Percentiles rank a stretch among this genome's conserved stretches.
These are phyloP conservation scores for Thozetella sp. DNA, from an alignment of 495 filamentous ascomycete species.

Conservation along the genomic window DNA sequence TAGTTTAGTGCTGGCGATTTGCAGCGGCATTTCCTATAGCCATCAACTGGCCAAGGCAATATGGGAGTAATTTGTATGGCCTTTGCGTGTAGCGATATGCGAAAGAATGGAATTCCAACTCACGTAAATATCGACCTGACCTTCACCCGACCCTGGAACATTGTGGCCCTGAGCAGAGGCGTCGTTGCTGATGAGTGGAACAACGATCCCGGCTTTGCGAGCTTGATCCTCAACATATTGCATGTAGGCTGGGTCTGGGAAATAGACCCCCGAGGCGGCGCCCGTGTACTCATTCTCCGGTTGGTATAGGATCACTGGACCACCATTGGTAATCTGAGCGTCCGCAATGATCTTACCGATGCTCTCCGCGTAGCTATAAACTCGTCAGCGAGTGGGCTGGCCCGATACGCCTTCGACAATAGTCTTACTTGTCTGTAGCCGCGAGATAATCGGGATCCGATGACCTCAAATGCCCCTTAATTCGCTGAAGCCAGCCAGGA, in stretches of 20 bases:
- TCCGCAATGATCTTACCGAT: conserved; percentile 67
- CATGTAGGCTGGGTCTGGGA: conserved; percentile 31
- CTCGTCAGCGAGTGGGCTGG: not conserved
- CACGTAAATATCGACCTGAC: conserved; percentile 45
- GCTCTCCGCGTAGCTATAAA: conserved; percentile 42
- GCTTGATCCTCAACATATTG: conserved; percentile 66
- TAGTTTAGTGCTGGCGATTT: too few species aligned
- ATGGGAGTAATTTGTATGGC: too few species aligned
- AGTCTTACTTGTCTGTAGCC: conserved; percentile 60
- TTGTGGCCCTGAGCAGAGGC: conserved; percentile 57
- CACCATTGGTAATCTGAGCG: conserved; percentile 78
- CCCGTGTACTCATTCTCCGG: conserved; percentile 77
- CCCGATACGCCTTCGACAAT: conserved; percentile 14
- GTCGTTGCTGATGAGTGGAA: conserved; percentile 77
- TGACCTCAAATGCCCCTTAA: conserved; percentile 63
- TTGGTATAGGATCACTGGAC: conserved; percentile 76
- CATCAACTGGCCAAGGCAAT: too few species aligned
- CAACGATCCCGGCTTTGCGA: conserved; percentile 65
- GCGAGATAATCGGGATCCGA: conserved; percentile 60
- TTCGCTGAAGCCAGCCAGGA: conserved; percentile 55
- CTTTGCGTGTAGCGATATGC: too few species aligned
- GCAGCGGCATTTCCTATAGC: too few species aligned
- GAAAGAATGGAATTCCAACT: not conserved
- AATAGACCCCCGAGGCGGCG: conserved; percentile 22
- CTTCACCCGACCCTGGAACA: conserved; percentile 64